Base-by-base conservation (phyloP, 106 monocot genomes). In the Platanthera zijinensis region DNA sequence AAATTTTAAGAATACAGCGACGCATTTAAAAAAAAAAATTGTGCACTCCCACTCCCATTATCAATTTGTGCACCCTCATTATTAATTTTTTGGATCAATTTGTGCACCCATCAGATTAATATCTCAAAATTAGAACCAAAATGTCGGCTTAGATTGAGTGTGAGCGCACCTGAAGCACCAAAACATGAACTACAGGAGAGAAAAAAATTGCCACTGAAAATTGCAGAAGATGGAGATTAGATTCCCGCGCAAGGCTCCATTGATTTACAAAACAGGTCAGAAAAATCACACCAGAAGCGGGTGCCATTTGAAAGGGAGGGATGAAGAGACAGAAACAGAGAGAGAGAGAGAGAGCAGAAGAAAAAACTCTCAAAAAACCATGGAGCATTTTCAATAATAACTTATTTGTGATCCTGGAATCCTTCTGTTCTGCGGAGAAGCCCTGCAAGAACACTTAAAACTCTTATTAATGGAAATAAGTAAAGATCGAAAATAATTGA, bases 381-480 rank as follows among this genome's bases (percentile, higher is more conserved):
- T 48, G 48, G 11, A 47, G 48, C 45, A 69, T 45, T 47, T 70
- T 45, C 30, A 3, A 7, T 17, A 5, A 17, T 14, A 4, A 48
- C 51, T 45, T 21, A 72, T 72, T 50, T 72, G 21, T 72, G 72
- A 51, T 72, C 72, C 72, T 72, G 72, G 17, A 72, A 72, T 51
- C 50, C 72, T 72, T 21, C 50, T 51, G 21, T 72, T 72, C 72
- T 72, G 19, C 72, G 50, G 22, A 72, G 51, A 72, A 72, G 18
- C 50, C 72, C 72, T 72, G 72, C 50, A 19, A 72, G 50, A 19
- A 51, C n/a, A n/a, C n/a, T n/a, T n/a, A n/a, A n/a, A n/a, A n/a
- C n/a, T n/a, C n/a, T n/a, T n/a, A n/a, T n/a, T n/a, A 66, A 66
- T 32, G 22, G 8, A 66, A 66, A 32, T 4, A 18, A 3, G 11